Evolutionary conservation across 768 basidiomycete species (phyloP).

Genomic region (Lentinula edodes): DNA sequence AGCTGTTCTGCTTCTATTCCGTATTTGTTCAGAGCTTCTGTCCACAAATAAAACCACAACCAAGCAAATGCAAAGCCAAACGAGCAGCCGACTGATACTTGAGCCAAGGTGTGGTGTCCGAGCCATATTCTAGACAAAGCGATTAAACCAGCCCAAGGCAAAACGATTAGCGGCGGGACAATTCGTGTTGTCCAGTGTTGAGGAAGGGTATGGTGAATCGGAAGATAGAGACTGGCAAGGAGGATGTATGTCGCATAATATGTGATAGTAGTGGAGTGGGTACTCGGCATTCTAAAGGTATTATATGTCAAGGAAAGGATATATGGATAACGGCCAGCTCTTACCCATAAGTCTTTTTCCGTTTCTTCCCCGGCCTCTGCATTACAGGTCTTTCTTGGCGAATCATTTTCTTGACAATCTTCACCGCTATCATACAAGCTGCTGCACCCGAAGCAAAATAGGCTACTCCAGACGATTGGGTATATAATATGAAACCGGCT

Average conservation of each 20-base stretch:
- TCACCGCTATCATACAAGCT: conserved; percentile 51
- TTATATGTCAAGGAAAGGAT: background rate
- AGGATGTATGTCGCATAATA: conserved; percentile 59
- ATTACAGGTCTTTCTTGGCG: conserved; percentile 57
- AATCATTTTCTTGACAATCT: conserved; percentile 53
- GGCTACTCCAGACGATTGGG: conserved; percentile 53
- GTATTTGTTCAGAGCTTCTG: conserved; percentile 21
- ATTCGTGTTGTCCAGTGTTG: conserved; percentile 30
- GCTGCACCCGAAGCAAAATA: conserved; percentile 59
- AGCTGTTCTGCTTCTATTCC: conserved; percentile 20
- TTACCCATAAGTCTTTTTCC: conserved; percentile 66
- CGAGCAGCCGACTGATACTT: conserved; percentile 54
- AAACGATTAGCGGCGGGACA: conserved; percentile 37
- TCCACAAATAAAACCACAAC: conserved; percentile 60
- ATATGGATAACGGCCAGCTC: conserved; percentile 13
- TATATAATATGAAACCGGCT: conserved; percentile 46
- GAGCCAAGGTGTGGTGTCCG: conserved; percentile 69
- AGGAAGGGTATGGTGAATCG: conserved; percentile 52
- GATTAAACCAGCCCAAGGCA: conserved; percentile 53
- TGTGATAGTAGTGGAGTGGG: conserved; percentile 66
- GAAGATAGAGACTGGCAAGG: conserved; percentile 53
- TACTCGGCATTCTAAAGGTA: conserved; percentile 68
- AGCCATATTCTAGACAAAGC: conserved; percentile 67
- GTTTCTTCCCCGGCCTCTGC: conserved; percentile 23
- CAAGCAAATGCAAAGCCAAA: conserved; percentile 51